phyloP scores from a whole-genome alignment of 2,329 filamentous ascomycete species.

The Aspergillus phoenicis region DNA sequence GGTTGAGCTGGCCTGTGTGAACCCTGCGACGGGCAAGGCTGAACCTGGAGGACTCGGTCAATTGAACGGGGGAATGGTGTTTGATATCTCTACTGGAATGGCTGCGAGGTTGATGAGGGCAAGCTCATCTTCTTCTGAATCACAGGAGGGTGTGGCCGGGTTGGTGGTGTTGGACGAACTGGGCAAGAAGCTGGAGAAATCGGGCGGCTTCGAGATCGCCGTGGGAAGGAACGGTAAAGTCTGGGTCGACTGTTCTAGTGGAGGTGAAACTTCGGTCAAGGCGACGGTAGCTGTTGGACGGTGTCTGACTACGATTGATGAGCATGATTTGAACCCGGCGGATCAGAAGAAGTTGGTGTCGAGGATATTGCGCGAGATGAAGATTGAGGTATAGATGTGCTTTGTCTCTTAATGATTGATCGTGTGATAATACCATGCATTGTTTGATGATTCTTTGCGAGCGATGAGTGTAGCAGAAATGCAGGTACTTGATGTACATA shows the following conservation, averaged over 20 bases:
- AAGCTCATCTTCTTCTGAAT: slow-evolving; percentile 39
- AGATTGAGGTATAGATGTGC: slow-evolving; percentile 26
- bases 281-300: slow-evolving; percentile 76
- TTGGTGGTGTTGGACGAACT: slow-evolving; percentile 78
- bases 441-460: neutral
- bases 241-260: slow-evolving; percentile 77
- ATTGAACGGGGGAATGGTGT: slow-evolving; percentile 82
- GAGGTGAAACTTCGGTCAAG: slow-evolving; percentile 59
- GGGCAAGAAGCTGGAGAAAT: slow-evolving; percentile 66
- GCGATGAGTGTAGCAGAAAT: neutral
- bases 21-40: slow-evolving; percentile 79
- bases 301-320: slow-evolving; percentile 77
- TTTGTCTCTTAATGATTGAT: neutral
- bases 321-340: slow-evolving; percentile 49
- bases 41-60: slow-evolving; percentile 86
- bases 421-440: neutral
- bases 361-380: slow-evolving; percentile 46
- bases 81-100: slow-evolving; percentile 76
- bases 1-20: slow-evolving; percentile 86
- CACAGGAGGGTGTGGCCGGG: slow-evolving; percentile 57
- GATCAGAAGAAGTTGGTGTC: slow-evolving; percentile 52
- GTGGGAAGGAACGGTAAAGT: slow-evolving; percentile 89
- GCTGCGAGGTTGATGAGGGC: slow-evolving; percentile 69
- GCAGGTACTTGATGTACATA: neutral
- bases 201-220: slow-evolving; percentile 81